A percentile compares a stretch with the other conserved stretches of the same genome.
Evolutionary conservation across 148 eudicot genomes (phyloP).

Genomic region (Tetragonia tetragonoides): DNA sequence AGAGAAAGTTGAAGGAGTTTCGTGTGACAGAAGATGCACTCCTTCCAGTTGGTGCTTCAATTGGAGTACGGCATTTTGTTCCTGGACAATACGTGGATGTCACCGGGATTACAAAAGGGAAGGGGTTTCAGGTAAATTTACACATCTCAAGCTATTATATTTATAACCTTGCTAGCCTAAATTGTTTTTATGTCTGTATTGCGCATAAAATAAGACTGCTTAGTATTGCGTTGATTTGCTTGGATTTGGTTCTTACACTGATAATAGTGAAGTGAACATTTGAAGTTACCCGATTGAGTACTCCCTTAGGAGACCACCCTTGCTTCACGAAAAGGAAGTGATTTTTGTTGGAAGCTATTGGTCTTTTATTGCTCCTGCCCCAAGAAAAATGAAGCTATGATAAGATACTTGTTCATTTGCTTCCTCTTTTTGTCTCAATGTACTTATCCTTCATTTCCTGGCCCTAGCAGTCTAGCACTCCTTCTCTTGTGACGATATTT

Average conservation of each 20-base stretch:
- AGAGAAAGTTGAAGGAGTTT: constrained; percentile 91
- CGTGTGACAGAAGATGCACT: constrained; percentile 90
- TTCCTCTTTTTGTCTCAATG: background rate
- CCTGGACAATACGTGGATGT: constrained; percentile 94
- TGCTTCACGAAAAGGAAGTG: too few species aligned
- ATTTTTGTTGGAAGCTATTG: too few species aligned
- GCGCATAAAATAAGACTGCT: background rate
- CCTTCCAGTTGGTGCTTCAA: constrained; percentile 73
- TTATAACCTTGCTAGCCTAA: background rate
- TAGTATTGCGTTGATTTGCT: background rate
- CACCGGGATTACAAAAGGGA: constrained; percentile 91
- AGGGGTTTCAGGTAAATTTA: constrained; percentile 84
- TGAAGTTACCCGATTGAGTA: background rate
- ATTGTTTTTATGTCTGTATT: background rate
- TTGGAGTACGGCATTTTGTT: constrained; percentile 91
- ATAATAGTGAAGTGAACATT: background rate
- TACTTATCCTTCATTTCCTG: background rate
- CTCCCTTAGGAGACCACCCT: background rate
- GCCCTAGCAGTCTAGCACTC: too few species aligned
- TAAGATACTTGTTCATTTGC: too few species aligned
- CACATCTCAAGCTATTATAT: constrained; percentile 16
- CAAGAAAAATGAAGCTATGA: too few species aligned
- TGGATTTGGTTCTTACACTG: background rate
- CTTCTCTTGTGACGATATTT: background rate
- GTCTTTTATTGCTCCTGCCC: too few species aligned